A percentile compares a stretch with the other conserved stretches of the same genome.
phyloP scores from a whole-genome alignment of 179 eudicot species.

The Actinidia arguta region DNA sequence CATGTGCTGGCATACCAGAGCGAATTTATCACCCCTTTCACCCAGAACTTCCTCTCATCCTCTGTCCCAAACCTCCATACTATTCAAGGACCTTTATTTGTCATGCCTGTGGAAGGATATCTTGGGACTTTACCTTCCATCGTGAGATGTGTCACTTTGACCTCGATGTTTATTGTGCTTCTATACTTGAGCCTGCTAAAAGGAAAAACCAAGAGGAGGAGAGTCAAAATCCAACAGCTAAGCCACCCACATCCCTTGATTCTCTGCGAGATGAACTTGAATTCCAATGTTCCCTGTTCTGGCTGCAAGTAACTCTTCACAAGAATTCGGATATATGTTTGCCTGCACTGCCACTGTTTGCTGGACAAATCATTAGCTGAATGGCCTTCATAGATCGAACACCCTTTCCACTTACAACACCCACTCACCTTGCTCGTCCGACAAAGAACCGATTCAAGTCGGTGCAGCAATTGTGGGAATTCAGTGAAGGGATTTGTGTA shows the following conservation, averaged over 20 bases:
- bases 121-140: background rate
- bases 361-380: background rate
- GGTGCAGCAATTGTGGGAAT: background rate
- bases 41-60: background rate
- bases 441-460: too few species aligned
- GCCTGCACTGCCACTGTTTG: background rate
- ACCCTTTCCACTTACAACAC: background rate
- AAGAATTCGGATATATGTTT: background rate
- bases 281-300: background rate
- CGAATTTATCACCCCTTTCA: background rate
- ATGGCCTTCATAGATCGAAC: background rate
- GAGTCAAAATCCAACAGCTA: background rate
- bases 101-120: background rate
- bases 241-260: background rate
- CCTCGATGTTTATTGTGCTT: background rate
- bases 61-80: background rate
- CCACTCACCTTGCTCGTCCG: background rate
- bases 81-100: background rate
- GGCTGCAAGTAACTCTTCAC: background rate
- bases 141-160: background rate
- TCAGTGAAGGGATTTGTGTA: background rate
- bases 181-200: too few species aligned
- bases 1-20: background rate
- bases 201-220: background rate
- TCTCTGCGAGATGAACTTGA: rapidly evolving